Base-by-base conservation (phyloP, 1,139 yeast genomes). In the Suhomyces maxii region DNA sequence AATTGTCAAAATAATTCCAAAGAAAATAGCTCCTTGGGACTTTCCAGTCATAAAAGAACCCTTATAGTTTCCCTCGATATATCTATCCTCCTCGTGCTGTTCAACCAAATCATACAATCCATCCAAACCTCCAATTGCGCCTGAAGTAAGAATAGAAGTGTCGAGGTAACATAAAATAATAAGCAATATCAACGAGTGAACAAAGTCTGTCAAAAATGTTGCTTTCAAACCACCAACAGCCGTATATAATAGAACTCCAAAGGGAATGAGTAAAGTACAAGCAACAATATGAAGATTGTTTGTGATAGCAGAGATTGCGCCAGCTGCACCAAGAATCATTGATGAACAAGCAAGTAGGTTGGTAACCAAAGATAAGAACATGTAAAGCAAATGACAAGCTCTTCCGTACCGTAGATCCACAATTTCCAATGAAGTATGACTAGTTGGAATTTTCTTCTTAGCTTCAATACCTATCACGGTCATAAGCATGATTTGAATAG, bases 191-290 rank as follows among this genome's bases (percentile, higher is more conserved):
- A 70, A 57, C n/a, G 73, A 56, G 43, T 69, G 73, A 7, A 65
- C 65, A 48, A 58, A 68, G 50, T 69, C 73, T 23, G 73, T 68
- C 39, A 68, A 61, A 46, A 71, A 71, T 2, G 77, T 71, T 11
- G 76, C 71, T 49, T 68, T 69, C 46, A 72, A 61, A 2, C 77
- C 77, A 25, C 76, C 76, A 46, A 68, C 65, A n/a, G 67, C 58
- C 3, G 77, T 70, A 51, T 69, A 69, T 34, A 65, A 47, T 34
- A 68, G 50, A 12, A 69, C 73, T 6, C 73, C 72, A 52, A 69
- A 65, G n/a, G 73, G 73, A 42, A 69, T 64, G 42, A 69, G 58
- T 62, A 67, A 57, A 8, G 68, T 61, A 39, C 65, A 58, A 8
- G 71, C 71, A 34, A 60, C 70, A 41, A 64, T 60, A 42, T 69